Conservation (phyloP, 768 basidiomycete genomes). For the Lactarius psammicola region DNA sequence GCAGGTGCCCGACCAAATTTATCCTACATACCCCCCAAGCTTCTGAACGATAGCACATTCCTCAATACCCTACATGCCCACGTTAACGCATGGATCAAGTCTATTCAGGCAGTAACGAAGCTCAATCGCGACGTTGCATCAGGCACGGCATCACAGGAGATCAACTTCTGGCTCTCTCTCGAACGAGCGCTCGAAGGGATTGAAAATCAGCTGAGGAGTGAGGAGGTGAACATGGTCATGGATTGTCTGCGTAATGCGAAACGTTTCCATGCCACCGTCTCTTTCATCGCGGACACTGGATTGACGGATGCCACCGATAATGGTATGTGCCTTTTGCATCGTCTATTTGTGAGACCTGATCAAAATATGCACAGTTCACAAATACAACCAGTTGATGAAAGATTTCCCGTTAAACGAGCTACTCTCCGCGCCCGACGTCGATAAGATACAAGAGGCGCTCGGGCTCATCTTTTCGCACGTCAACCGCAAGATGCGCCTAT, state of each 20-base stretch:
- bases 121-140: slow-evolving; percentile 90
- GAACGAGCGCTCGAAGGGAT: slow-evolving; percentile 93
- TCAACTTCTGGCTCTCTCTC: slow-evolving; percentile 98
- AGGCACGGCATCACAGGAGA: slow-evolving; percentile 96
- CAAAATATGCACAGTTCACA: slow-evolving; percentile 63
- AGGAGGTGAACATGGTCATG: slow-evolving; percentile 90
- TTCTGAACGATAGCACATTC: slow-evolving; percentile 85
- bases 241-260: slow-evolving; percentile 95
- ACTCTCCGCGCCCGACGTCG: slow-evolving; percentile 92
- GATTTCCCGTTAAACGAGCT: slow-evolving; percentile 98
- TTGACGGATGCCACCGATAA: slow-evolving; percentile 90
- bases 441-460: slow-evolving; percentile 90
- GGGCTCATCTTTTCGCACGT: slow-evolving; percentile 88
- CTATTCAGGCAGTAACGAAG: slow-evolving; percentile 95
- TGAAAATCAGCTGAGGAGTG: slow-evolving; percentile 85
- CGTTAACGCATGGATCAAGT: slow-evolving; percentile 98
- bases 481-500: slow-evolving; percentile 92
- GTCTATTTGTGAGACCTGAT: slow-evolving; percentile 9
- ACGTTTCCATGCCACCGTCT: slow-evolving; percentile 94
- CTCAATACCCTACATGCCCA: slow-evolving; percentile 91
- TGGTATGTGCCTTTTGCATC: slow-evolving; percentile 47
- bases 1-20: slow-evolving; percentile 64
- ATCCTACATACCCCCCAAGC: slow-evolving; percentile 67
- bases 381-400: slow-evolving; percentile 98
- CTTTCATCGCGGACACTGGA: slow-evolving; percentile 97